Evolutionary conservation across 2,329 filamentous ascomycete genomes (phyloP).

Genomic region (Thermothelomyces thermophilus): DNA sequence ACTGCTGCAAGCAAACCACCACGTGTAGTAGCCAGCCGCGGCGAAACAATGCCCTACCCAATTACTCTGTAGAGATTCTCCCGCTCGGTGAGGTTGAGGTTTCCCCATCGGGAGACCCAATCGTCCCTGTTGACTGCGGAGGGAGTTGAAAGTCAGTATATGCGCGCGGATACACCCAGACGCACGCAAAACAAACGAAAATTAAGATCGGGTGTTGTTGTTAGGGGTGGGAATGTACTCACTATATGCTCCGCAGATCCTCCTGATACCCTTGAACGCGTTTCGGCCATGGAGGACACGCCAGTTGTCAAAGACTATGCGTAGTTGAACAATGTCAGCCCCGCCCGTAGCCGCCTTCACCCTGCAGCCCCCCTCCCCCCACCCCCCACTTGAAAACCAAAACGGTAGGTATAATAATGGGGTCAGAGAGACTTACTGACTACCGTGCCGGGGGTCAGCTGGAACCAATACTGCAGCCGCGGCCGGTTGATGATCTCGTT

Average conservation of each 20-base stretch:
- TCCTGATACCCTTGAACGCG: slow-evolving; percentile 73
- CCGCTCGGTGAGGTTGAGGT: slow-evolving; percentile 56
- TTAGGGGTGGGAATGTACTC: slow-evolving; percentile 41
- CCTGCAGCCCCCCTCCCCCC: too few species aligned
- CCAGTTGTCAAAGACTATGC: slow-evolving; percentile 92
- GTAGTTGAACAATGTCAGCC: background rate
- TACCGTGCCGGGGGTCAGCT: slow-evolving; percentile 70
- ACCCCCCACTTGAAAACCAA: too few species aligned
- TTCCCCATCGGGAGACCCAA: slow-evolving; percentile 68
- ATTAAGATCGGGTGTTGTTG: too few species aligned
- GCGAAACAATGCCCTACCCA: slow-evolving; percentile 22
- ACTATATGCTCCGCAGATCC: slow-evolving; percentile 91
- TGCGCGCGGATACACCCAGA: too few species aligned
- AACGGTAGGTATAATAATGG: too few species aligned
- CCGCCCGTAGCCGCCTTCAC: too few species aligned
- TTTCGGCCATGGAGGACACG: slow-evolving; percentile 81
- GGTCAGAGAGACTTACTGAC: slow-evolving; percentile 68
- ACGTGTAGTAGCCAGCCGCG: too few species aligned
- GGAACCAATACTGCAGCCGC: slow-evolving; percentile 68
- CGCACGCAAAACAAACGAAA: too few species aligned
- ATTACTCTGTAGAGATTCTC: slow-evolving; percentile 35
- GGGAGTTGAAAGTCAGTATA: background rate
- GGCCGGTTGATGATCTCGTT: slow-evolving; percentile 59
- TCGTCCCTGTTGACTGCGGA: slow-evolving; percentile 68
- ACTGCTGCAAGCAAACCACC: too few species aligned